Evolutionary conservation across 2,329 filamentous ascomycete species (phyloP).

Genomic region (Xylaria sp.): DNA sequence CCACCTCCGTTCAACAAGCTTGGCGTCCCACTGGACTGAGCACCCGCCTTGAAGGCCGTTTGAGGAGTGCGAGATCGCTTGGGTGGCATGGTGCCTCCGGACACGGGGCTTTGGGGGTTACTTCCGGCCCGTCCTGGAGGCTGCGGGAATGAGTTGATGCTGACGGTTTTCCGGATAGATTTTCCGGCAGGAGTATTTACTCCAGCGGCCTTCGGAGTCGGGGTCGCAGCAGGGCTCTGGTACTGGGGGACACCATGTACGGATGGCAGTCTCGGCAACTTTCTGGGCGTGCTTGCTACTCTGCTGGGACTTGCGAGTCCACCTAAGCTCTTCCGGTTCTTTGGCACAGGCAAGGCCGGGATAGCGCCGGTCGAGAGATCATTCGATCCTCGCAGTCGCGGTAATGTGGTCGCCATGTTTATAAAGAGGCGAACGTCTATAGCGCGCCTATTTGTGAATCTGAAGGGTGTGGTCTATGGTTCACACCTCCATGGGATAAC

Average conservation of each 20-base stretch:
- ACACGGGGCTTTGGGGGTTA: slow-evolving; percentile 57
- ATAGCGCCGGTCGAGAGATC: slow-evolving; percentile 67
- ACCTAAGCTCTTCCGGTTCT: slow-evolving; percentile 63
- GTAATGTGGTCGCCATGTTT: slow-evolving; percentile 57
- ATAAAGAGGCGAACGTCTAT: slow-evolving; percentile 17
- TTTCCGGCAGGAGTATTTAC: slow-evolving; percentile 55
- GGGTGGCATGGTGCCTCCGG: slow-evolving; percentile 39
- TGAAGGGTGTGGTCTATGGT: slow-evolving; percentile 1
- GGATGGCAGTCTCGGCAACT: slow-evolving; percentile 52
- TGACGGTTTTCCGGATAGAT: slow-evolving; percentile 78
- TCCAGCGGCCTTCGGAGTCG: slow-evolving; percentile 50
- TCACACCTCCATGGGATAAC: slow-evolving; percentile 18
- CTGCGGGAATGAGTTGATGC: slow-evolving; percentile 90
- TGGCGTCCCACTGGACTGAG: slow-evolving; percentile 51
- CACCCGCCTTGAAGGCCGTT: slow-evolving; percentile 49
- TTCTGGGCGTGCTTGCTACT: slow-evolving; percentile 48
- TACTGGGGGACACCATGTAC: slow-evolving; percentile 45
- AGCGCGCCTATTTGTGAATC: slow-evolving; percentile 3
- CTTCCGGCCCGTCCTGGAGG: slow-evolving; percentile 67
- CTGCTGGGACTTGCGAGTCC: slow-evolving; percentile 40
- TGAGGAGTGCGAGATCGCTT: slow-evolving; percentile 50
- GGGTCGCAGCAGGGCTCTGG: slow-evolving; percentile 48
- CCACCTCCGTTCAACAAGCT: slow-evolving; percentile 75
- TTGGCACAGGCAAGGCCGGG: slow-evolving; percentile 67
- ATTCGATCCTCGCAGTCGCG: slow-evolving; percentile 61